These are phyloP conservation scores for Xylaria sp. DNA, from an alignment of 2,329 filamentous ascomycete genomes.

Conservation along the genomic window DNA sequence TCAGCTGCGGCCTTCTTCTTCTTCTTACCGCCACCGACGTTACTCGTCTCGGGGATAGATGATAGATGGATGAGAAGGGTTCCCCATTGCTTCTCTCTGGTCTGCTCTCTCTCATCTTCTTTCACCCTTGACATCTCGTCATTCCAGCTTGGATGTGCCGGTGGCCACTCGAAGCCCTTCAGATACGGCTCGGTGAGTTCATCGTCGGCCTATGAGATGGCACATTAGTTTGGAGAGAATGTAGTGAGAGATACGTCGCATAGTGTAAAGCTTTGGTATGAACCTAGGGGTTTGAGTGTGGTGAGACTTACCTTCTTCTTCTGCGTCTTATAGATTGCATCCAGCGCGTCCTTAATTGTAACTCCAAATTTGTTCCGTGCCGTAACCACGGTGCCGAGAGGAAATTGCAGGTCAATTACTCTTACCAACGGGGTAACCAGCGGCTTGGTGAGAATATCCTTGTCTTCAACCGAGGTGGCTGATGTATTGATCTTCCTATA, in stretches of 20 bases:
- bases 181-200: constrained; percentile 89
- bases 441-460: constrained; percentile 81
- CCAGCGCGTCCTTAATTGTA: constrained; percentile 95
- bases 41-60: constrained; percentile 71
- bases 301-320: constrained; percentile 83
- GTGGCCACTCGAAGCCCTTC: constrained; percentile 90
- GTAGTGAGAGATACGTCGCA: background rate
- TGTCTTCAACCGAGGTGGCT: constrained; percentile 80
- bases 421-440: constrained; percentile 86
- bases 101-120: constrained; percentile 37
- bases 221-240: constrained; percentile 14
- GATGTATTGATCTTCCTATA: constrained; percentile 94
- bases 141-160: constrained; percentile 38
- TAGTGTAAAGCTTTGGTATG: background rate
- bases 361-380: constrained; percentile 93
- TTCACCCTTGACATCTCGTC: constrained; percentile 33
- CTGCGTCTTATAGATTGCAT: constrained; percentile 95
- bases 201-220: constrained; percentile 76
- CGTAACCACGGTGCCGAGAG: constrained; percentile 84
- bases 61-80: constrained; percentile 86
- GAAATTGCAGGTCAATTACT: constrained; percentile 94
- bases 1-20: constrained; percentile 72
- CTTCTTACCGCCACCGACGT: constrained; percentile 66
- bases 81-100: constrained; percentile 91
- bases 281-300: background rate